Evolutionary conservation across 768 basidiomycete genomes (phyloP).

Genomic region (Leccinum boreale): DNA sequence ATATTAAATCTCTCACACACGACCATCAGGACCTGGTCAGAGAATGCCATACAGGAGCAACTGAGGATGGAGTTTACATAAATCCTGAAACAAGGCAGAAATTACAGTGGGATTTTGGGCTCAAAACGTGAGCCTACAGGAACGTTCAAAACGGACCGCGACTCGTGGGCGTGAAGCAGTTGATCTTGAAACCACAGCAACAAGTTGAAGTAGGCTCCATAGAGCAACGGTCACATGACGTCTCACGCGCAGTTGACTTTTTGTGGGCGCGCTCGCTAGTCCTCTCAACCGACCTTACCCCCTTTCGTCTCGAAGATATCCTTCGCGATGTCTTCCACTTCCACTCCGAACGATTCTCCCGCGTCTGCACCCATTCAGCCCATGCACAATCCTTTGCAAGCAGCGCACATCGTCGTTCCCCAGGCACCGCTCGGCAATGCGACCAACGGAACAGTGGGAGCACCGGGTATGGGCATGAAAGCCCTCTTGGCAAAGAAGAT

Average conservation of each 20-base stretch:
- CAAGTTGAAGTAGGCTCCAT: background rate
- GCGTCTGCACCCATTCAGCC: slow-evolving; percentile 64
- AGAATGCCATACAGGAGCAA: background rate
- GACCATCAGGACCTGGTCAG: background rate
- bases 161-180: background rate
- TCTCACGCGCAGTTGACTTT: slow-evolving; percentile 27
- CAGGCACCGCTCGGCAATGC: slow-evolving; percentile 77
- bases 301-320: background rate
- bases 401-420: slow-evolving; percentile 73
- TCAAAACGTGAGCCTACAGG: background rate
- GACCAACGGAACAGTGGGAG: slow-evolving; percentile 49
- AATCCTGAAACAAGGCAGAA: background rate
- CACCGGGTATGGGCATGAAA: slow-evolving; percentile 79
- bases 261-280: slow-evolving; percentile 13
- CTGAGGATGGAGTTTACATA: background rate
- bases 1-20: background rate
- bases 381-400: slow-evolving; percentile 81
- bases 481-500: slow-evolving; percentile 92
- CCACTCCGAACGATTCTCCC: slow-evolving; percentile 69
- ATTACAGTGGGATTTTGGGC: background rate
- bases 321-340: slow-evolving; percentile 48
- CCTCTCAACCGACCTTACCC: background rate
- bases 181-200: background rate
- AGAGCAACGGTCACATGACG: slow-evolving; percentile 23
- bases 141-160: background rate